Percentiles rank a stretch among this genome's conserved stretches.
Evolutionary conservation across 352 stramenopile species (phyloP).

Genomic region (Phytopythium oedochilum): DNA sequence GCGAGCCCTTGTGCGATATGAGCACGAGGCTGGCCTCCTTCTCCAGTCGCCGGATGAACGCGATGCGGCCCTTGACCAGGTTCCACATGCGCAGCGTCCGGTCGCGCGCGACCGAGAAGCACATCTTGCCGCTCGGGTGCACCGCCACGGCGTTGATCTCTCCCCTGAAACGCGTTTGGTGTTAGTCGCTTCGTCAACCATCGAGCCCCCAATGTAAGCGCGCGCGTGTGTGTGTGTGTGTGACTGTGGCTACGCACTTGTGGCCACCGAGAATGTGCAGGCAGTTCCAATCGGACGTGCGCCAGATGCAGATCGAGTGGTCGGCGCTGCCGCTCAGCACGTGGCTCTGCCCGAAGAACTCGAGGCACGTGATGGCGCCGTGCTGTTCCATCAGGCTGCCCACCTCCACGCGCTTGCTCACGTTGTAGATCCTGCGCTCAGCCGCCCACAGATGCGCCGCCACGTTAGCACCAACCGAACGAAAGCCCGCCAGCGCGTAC

Average conservation of each 20-base stretch:
- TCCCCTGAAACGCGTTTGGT: conserved; percentile 23
- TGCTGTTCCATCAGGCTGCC: conserved; percentile 86
- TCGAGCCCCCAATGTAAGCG: neutral
- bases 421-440: conserved; percentile 77
- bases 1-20: conserved; percentile 68
- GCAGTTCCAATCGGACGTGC: conserved; percentile 87
- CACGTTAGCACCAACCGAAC: no score
- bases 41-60: conserved; percentile 82
- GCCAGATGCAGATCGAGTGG: conserved; percentile 89
- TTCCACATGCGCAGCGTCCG: conserved; percentile 90
- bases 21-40: conserved; percentile 73
- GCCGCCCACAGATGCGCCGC: conserved; percentile 3
- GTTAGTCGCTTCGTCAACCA: neutral
- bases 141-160: conserved; percentile 83
- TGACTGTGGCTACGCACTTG: conserved; percentile 47
- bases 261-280: conserved; percentile 86
- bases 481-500: no score
- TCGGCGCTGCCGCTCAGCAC: conserved; percentile 85
- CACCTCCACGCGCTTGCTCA: conserved; percentile 84
- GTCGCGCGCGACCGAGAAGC: conserved; percentile 80
- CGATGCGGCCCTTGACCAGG: conserved; percentile 84
- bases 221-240: no score
- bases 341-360: conserved; percentile 85
- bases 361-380: conserved; percentile 79
- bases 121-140: conserved; percentile 86